Base-by-base conservation (phyloP, 2,329 filamentous ascomycete genomes). In the Verruconis gallopava region DNA sequence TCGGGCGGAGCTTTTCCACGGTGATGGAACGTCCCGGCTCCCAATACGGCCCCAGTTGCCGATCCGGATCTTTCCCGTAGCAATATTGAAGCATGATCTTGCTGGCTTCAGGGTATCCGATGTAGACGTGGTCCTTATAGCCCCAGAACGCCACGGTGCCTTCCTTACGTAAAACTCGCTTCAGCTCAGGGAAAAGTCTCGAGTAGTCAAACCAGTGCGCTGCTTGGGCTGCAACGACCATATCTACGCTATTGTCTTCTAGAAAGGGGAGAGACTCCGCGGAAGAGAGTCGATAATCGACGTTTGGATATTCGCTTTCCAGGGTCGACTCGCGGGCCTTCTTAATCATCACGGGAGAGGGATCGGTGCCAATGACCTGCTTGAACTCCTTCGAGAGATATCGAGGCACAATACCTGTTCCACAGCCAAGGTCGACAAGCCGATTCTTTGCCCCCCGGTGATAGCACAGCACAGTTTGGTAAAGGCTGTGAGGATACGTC, bases 151-250 rank as follows among this genome's bases (percentile, higher is more conserved):
- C 75, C n/a, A 81, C 50, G 1, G 72, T 73, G 13, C 75, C 76
- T 12, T 71, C 71, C 2, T 56, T 54, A 38, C 69, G 64, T 32
- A 79, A 58, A 5, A 75, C 67, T 11, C 73, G 64, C 6, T 59
- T 60, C 44, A 80, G 53, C 50, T 73, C 69, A 0, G 65, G 65
- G 71, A 73, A 81, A 3, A 70, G 64, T 30, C 60, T 63, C 5
- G 47, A 32, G 51, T 72, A 74, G 53, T 79, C 67, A 54, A 81
- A 81, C 77, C 77, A 81, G 53, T 81, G 77, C 32, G 75, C 74
- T 5, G 76, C 68, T 51, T 81, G 75, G 1, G 61, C 67, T 0
- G 67, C 64, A 0, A 66, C 59, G 1, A 67, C 59, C 48, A 68
- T 58, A 53, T 81, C 76, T 1, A 79, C 55, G 3, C 62, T 66